Conservation (phyloP, 2,329 filamentous ascomycete species). For the Ascochyta lentis region DNA sequence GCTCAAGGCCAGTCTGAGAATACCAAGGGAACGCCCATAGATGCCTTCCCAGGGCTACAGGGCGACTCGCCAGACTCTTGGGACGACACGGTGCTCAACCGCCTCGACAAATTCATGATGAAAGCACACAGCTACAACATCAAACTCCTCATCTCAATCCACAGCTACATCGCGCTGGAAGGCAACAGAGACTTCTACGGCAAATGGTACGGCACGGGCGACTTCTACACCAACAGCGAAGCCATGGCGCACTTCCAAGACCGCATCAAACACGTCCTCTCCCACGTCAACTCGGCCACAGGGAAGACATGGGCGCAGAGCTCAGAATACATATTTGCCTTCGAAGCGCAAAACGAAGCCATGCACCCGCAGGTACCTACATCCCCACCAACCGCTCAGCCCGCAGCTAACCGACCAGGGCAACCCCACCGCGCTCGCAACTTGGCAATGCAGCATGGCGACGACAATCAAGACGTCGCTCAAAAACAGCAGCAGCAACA, state of each 20-base stretch:
- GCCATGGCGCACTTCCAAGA: conserved; percentile 17
- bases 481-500: conserved; percentile 1
- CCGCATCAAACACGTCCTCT: conserved; percentile 16
- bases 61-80: conserved; percentile 11
- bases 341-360: conserved; percentile 22
- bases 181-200: conserved; percentile 20
- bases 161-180: conserved; percentile 22
- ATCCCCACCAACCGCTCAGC: background rate
- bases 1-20: conserved; percentile 10
- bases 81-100: conserved; percentile 17
- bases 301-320: conserved; percentile 18
- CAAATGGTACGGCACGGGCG: conserved; percentile 21
- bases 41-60: conserved; percentile 7
- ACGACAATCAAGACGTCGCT: conserved; percentile 1
- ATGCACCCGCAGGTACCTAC: conserved; percentile 17
- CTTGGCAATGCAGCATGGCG: conserved; percentile 21
- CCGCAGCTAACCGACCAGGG: background rate
- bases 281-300: conserved; percentile 13
- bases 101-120: conserved; percentile 18
- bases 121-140: conserved; percentile 20
- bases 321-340: conserved; percentile 23
- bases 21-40: conserved; percentile 17
- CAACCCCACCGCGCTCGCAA: conserved; percentile 10
- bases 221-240: conserved; percentile 19
- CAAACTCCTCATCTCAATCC: conserved; percentile 18